phyloP scores from a whole-genome alignment of 805 yeast genomes.

The Cyberlindnera samutprakarnensis region DNA sequence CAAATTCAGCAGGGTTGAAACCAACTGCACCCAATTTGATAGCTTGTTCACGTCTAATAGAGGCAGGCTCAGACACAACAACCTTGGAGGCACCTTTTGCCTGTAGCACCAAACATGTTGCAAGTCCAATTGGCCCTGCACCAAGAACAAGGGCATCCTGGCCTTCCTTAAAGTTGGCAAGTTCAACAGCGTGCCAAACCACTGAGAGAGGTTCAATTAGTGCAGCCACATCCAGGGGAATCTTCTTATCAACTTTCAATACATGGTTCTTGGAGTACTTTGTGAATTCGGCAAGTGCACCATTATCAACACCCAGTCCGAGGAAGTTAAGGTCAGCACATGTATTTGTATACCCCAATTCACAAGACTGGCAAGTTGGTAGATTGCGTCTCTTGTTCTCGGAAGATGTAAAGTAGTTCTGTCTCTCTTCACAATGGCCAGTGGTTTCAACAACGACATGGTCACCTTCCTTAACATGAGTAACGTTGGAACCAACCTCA shows the following conservation, averaged over 20 bases:
- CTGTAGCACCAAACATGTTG: constrained; percentile 45
- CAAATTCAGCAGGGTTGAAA: constrained; percentile 33
- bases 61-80: constrained; percentile 57
- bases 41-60: constrained; percentile 54
- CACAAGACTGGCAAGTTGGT: constrained; percentile 35
- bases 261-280: constrained; percentile 33
- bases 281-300: constrained; percentile 38
- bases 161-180: constrained; percentile 36
- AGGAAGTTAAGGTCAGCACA: constrained; percentile 36
- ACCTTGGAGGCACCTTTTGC: constrained; percentile 41
- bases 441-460: constrained; percentile 48
- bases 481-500: constrained; percentile 41
- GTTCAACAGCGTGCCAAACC: constrained; percentile 50
- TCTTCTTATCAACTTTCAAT: constrained; percentile 30
- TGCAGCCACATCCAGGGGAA: constrained; percentile 48
- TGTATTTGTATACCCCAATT: constrained; percentile 36
- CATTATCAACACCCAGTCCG: constrained; percentile 45
- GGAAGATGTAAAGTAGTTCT: constrained; percentile 20
- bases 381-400: constrained; percentile 14
- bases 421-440: constrained; percentile 34
- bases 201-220: constrained; percentile 51
- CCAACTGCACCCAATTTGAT: constrained; percentile 37
- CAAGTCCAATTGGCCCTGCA: constrained; percentile 58
- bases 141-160: constrained; percentile 45
- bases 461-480: constrained; percentile 44